phyloP scores from a whole-genome alignment of 2,329 filamentous ascomycete species.

The Verticillium longisporum region DNA sequence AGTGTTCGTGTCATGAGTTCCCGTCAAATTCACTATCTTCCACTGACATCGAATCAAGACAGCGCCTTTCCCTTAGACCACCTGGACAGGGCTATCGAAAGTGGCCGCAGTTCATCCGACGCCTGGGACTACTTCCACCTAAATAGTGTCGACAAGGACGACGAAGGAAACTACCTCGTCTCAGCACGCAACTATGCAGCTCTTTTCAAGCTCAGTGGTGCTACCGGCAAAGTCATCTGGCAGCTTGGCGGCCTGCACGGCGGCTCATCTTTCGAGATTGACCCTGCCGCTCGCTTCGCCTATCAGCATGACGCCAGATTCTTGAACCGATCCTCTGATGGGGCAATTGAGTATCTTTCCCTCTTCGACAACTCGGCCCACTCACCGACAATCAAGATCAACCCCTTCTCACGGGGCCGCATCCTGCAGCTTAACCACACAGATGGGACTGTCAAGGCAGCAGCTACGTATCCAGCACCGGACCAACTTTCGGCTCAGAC shows the following conservation, averaged over 20 bases:
- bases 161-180: slow-evolving; percentile 20
- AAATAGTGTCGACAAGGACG: slow-evolving; percentile 30
- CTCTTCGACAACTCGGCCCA: slow-evolving; percentile 47
- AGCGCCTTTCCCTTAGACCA: slow-evolving; percentile 5
- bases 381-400: not conserved
- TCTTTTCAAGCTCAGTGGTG: slow-evolving; percentile 37
- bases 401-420: not conserved
- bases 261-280: slow-evolving; percentile 30
- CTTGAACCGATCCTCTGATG: slow-evolving; percentile 23
- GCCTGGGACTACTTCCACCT: slow-evolving; percentile 31
- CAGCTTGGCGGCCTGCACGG: slow-evolving; percentile 39
- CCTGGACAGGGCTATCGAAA: slow-evolving; percentile 5
- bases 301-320: slow-evolving; percentile 47
- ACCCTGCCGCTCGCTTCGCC: slow-evolving; percentile 27
- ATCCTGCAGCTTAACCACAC: not conserved
- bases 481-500: slow-evolving; percentile 41
- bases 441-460: not conserved
- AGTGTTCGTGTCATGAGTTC: not conserved
- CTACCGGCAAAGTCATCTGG: slow-evolving; percentile 43
- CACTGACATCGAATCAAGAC: not conserved
- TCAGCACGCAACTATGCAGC: slow-evolving; percentile 25
- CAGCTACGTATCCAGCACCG: slow-evolving; percentile 22
- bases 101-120: slow-evolving; percentile 17
- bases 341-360: slow-evolving; percentile 36
- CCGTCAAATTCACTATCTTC: not conserved